Percentiles rank a stretch among this genome's conserved stretches.
phyloP scores from a whole-genome alignment of 164 flowering plant species.

The Umbellularia californica region DNA sequence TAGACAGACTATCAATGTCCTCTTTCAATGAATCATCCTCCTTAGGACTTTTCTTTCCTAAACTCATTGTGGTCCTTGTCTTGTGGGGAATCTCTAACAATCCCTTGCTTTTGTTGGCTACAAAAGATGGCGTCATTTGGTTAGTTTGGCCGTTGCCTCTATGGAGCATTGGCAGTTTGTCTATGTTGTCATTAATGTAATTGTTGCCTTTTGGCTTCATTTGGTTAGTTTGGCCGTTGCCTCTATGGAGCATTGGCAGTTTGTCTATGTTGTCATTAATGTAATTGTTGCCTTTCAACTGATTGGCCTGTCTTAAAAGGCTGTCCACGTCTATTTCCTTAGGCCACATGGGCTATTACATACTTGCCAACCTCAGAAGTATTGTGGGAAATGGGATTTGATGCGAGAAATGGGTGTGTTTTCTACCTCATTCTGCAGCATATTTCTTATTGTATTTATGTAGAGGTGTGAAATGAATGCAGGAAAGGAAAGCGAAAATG shows the following conservation, averaged over 20 bases:
- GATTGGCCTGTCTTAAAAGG: background rate
- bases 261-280: background rate
- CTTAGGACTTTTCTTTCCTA: background rate
- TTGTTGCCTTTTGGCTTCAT: background rate
- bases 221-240: background rate
- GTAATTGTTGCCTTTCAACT: background rate
- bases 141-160: background rate
- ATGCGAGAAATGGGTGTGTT: background rate
- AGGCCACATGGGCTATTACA: background rate
- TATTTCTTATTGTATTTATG: background rate
- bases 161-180: background rate
- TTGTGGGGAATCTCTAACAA: background rate
- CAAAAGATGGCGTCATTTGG: background rate
- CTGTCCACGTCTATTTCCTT: background rate
- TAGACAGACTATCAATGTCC: background rate
- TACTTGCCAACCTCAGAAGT: background rate
- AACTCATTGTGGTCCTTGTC: background rate
- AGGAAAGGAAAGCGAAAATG: background rate
- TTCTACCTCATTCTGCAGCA: background rate
- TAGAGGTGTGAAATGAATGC: background rate
- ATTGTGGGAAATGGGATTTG: background rate
- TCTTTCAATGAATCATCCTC: background rate
- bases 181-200: background rate
- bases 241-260: background rate
- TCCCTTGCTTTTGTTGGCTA: background rate